Percentiles rank a stretch among this genome's conserved stretches.
phyloP scores from a whole-genome alignment of 2,329 filamentous ascomycete genomes.

The Aureobasidium sp. region DNA sequence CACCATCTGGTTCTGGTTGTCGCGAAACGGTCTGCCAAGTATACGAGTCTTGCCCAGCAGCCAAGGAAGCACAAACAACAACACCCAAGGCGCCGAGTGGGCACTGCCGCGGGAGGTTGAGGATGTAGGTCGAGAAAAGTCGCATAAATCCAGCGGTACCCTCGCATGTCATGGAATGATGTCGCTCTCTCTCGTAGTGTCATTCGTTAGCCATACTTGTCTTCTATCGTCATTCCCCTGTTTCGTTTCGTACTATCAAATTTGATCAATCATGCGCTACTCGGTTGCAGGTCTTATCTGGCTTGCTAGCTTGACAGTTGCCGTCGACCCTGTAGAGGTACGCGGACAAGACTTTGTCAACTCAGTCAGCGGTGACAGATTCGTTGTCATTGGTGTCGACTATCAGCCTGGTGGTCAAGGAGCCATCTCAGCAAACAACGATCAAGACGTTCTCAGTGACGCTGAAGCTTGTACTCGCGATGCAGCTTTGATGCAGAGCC shows the following conservation, averaged over 20 bases:
- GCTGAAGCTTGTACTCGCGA: slow-evolving; percentile 54
- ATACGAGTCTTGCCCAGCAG: slow-evolving; percentile 6
- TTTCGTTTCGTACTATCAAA: neutral
- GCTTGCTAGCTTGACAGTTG: slow-evolving; percentile 37
- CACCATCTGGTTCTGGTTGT: neutral
- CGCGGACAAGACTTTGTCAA: slow-evolving; percentile 57
- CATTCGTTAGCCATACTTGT: slow-evolving; percentile 1
- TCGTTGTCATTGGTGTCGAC: slow-evolving; percentile 58
- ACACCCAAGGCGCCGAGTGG: slow-evolving; percentile 6
- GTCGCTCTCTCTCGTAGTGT: neutral
- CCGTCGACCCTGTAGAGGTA: slow-evolving; percentile 50
- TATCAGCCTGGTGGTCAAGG: slow-evolving; percentile 58
- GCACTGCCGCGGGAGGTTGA: neutral
- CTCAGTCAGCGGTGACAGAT: slow-evolving; percentile 49
- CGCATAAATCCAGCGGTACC: slow-evolving; percentile 8
- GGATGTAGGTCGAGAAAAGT: neutral
- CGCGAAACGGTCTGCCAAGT: slow-evolving; percentile 3
- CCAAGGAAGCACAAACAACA: slow-evolving; percentile 6
- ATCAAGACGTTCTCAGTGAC: slow-evolving; percentile 51
- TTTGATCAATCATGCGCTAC: neutral
- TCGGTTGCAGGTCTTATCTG: slow-evolving; percentile 7
- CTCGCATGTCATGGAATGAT: neutral
- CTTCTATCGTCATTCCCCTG: neutral
- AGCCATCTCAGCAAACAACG: slow-evolving; percentile 46
- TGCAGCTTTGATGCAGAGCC: slow-evolving; percentile 55